Evolutionary conservation across 306 rosid species (phyloP).

Genomic region (Quercus variabilis): DNA sequence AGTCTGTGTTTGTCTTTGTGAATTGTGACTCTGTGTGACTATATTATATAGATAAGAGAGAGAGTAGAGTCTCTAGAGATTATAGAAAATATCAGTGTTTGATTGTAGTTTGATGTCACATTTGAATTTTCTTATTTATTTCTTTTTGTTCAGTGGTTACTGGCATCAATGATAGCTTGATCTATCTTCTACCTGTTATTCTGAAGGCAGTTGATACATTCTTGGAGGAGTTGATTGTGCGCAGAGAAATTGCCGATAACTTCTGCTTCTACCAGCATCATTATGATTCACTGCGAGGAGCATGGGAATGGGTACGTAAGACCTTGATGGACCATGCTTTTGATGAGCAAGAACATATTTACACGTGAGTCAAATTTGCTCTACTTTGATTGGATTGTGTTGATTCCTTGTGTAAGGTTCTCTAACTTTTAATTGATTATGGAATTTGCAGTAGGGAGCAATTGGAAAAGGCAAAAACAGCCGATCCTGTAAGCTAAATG

Average conservation of each 20-base stretch:
- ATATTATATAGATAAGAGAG: too few relatives aligned
- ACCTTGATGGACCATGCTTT: too few relatives aligned
- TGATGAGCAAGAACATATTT: too few relatives aligned
- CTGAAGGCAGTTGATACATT: constrained; percentile 73
- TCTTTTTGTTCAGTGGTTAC: constrained; percentile 1
- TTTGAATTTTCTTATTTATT: background rate
- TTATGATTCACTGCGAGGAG: background rate
- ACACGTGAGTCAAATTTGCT: too few relatives aligned
- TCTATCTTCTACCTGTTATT: constrained; percentile 12
- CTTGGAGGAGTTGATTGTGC: constrained; percentile 81
- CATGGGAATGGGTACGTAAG: too few relatives aligned
- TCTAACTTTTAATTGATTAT: too few relatives aligned
- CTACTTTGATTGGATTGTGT: too few relatives aligned
- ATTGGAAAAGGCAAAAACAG: constrained; percentile 30
- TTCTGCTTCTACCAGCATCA: constrained; percentile 83
- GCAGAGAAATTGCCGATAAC: constrained; percentile 91
- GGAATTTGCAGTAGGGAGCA: too few relatives aligned
- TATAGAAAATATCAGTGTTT: background rate
- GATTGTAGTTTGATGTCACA: background rate
- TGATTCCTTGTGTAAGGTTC: too few relatives aligned
- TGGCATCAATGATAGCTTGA: background rate
- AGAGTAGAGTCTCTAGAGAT: too few relatives aligned
- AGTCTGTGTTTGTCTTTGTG: too few relatives aligned
- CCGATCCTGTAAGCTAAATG: constrained; percentile 67
- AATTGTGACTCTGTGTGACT: too few relatives aligned